Percentiles rank a stretch among this genome's conserved stretches.
Conservation (phyloP, 2,329 filamentous ascomycete species). For the Colletotrichum horii region DNA sequence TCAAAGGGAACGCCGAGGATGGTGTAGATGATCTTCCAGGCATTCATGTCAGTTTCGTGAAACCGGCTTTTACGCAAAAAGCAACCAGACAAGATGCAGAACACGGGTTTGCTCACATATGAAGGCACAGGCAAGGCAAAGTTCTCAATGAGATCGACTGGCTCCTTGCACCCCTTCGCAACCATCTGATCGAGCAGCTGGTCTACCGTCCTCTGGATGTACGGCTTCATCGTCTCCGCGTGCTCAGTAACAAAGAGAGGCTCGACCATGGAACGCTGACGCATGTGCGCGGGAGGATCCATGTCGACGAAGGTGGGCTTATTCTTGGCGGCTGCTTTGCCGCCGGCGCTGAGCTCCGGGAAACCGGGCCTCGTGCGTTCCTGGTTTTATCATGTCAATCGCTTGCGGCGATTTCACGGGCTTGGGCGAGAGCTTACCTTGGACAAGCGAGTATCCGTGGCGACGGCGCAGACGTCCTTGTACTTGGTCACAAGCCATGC, state of each 20-base stretch:
- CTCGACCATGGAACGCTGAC: conserved; percentile 52
- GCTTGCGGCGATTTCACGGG: rapidly evolving
- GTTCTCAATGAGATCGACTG: conserved; percentile 50
- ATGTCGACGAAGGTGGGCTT: conserved; percentile 57
- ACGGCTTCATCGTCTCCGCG: conserved; percentile 44
- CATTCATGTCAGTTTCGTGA: not conserved
- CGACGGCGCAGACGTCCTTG: conserved; percentile 48
- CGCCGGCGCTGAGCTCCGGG: conserved; percentile 51
- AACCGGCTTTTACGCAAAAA: not conserved
- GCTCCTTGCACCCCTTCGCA: conserved; percentile 37
- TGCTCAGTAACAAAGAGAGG: conserved; percentile 44
- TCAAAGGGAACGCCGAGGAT: conserved; percentile 53
- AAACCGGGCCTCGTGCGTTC: conserved; percentile 47
- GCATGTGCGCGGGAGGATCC: conserved; percentile 52
- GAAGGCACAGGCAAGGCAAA: conserved; percentile 54
- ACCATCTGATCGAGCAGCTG: conserved; percentile 44
- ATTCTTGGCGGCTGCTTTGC: conserved; percentile 51
- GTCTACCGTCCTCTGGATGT: conserved; percentile 51
- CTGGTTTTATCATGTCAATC: conserved; percentile 22
- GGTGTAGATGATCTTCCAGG: conserved; percentile 50
- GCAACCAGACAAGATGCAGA: not conserved
- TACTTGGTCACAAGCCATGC: conserved; percentile 55
- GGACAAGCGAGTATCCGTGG: conserved; percentile 50
- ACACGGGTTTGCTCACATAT: conserved; percentile 36
- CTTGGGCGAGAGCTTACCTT: conserved; percentile 35